Conservation (phyloP, 805 yeast species). For the Yarrowia keelungensis region DNA sequence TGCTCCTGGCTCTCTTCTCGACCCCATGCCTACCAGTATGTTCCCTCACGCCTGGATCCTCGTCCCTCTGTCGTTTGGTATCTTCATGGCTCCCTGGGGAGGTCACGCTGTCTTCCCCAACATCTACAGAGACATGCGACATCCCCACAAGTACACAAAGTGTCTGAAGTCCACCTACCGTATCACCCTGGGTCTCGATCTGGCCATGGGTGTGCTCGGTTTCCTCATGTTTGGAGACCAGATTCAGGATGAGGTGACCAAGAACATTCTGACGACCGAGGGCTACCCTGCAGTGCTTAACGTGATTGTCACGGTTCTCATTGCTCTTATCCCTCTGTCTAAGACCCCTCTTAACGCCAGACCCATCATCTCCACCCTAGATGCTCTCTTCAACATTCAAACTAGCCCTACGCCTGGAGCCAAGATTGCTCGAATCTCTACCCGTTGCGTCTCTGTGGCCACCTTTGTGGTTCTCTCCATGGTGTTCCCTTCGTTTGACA, state of each 20-base stretch:
- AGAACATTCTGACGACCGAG: conserved; percentile 67
- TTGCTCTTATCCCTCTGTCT: conserved; percentile 84
- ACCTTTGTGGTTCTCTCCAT: conserved; percentile 66
- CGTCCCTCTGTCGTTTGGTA: conserved; percentile 54
- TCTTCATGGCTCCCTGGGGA: conserved; percentile 70
- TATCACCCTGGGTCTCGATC: conserved; percentile 64
- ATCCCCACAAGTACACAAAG: conserved; percentile 62
- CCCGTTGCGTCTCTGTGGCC: conserved; percentile 60
- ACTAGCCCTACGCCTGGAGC: conserved; percentile 3
- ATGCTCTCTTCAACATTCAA: conserved; percentile 51
- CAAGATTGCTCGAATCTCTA: conserved; percentile 42
- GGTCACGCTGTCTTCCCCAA: conserved; percentile 86
- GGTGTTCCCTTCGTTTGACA: conserved; percentile 78
- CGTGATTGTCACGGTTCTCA: conserved; percentile 60
- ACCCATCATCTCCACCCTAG: conserved; percentile 78
- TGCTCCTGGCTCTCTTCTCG: conserved; percentile 76
- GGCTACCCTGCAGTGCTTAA: conserved; percentile 73
- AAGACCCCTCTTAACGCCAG: conserved; percentile 84
- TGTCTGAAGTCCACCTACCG: conserved; percentile 63
- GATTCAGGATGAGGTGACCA: conserved; percentile 77
- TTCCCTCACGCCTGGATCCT: conserved; percentile 67
- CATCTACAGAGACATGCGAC: conserved; percentile 73
- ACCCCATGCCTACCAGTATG: conserved; percentile 68
- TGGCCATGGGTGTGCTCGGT: conserved; percentile 67
- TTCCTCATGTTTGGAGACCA: conserved; percentile 76